These are phyloP conservation scores for Hypoxylon sp. DNA, from an alignment of 2,329 filamentous ascomycete species.

Conservation along the genomic window DNA sequence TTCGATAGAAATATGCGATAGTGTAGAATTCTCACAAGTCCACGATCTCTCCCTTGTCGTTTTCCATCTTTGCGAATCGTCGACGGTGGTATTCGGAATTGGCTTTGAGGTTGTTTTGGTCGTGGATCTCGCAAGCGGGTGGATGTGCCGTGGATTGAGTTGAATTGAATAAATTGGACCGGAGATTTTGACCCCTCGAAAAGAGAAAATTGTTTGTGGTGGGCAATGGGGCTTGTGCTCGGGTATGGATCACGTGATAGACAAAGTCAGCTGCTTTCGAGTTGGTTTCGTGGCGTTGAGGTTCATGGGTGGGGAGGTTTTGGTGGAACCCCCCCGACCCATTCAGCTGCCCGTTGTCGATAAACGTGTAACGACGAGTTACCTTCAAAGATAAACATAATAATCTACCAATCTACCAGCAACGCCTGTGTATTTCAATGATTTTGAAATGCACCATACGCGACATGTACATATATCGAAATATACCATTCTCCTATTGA, in stretches of 20 bases:
- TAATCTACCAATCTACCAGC: too few species aligned
- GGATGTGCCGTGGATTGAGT: slow-evolving; percentile 44
- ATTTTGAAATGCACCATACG: not conserved
- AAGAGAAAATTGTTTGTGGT: slow-evolving; percentile 43
- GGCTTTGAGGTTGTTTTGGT: slow-evolving; percentile 42
- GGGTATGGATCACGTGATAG: slow-evolving; percentile 48
- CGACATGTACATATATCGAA: not conserved
- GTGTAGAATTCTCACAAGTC: slow-evolving; percentile 81
- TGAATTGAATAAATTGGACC: slow-evolving; percentile 18
- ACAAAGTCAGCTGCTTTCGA: slow-evolving; percentile 50
- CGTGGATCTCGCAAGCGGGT: slow-evolving; percentile 23
- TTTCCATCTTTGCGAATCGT: slow-evolving; percentile 86
- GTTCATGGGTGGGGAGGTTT: too few species aligned
- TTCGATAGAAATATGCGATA: not conserved
- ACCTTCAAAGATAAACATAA: slow-evolving; percentile 24
- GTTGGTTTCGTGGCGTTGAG: slow-evolving; percentile 44
- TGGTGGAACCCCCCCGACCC: not conserved
- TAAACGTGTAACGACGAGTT: slow-evolving; percentile 26
- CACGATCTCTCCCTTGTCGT: slow-evolving; percentile 99
- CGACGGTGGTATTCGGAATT: slow-evolving; percentile 52
- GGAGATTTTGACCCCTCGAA: slow-evolving; percentile 50
- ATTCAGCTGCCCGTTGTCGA: not conserved
- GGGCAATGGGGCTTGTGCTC: slow-evolving; percentile 42
- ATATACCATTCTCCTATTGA: not conserved
- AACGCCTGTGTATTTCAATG: not conserved